Conservation (phyloP, 1,284 basidiomycete species). For the Athelia sp. region DNA sequence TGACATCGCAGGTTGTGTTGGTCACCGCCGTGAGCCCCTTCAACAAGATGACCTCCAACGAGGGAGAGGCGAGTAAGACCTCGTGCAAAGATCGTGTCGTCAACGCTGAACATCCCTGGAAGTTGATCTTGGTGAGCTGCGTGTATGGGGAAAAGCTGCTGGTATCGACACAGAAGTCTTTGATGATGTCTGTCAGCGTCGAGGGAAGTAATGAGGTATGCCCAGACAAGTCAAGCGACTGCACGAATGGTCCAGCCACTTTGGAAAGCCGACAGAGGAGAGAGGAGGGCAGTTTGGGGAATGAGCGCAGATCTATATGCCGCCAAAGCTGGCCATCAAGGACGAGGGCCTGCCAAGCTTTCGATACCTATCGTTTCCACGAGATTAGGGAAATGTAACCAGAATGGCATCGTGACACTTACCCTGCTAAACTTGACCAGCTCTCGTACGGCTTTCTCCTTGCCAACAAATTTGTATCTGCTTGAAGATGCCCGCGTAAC, state of each 20-base stretch:
- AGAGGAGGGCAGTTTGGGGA: slow-evolving; percentile 47
- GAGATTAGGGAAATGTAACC: too few relatives aligned
- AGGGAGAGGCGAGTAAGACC: slow-evolving; percentile 66
- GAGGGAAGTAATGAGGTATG: slow-evolving; percentile 49
- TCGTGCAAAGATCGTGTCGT: slow-evolving; percentile 63
- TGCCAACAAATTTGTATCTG: slow-evolving; percentile 66
- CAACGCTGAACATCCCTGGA: slow-evolving; percentile 70
- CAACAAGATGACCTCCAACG: slow-evolving; percentile 55
- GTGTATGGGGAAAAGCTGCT: slow-evolving; percentile 39
- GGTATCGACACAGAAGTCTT: slow-evolving; percentile 43
- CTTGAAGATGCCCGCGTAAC: slow-evolving; percentile 48
- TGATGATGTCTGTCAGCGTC: slow-evolving; percentile 46
- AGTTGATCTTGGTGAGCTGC: slow-evolving; percentile 64
- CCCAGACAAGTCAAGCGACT: slow-evolving; percentile 60
- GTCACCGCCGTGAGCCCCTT: slow-evolving; percentile 67
- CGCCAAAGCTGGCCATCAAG: slow-evolving; percentile 89
- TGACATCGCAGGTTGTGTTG: slow-evolving; percentile 65
- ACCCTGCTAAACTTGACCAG: slow-evolving; percentile 79
- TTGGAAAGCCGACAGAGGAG: slow-evolving; percentile 47
- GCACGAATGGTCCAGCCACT: slow-evolving; percentile 63
- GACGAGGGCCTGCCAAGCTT: slow-evolving; percentile 71
- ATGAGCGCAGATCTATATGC: slow-evolving; percentile 53
- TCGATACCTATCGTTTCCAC: slow-evolving; percentile 74
- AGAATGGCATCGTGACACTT: slow-evolving; percentile 29
- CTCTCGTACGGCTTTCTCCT: slow-evolving; percentile 68